Base-by-base conservation (phyloP, 2,329 filamentous ascomycete species). In the Colletotrichum endophyticum region DNA sequence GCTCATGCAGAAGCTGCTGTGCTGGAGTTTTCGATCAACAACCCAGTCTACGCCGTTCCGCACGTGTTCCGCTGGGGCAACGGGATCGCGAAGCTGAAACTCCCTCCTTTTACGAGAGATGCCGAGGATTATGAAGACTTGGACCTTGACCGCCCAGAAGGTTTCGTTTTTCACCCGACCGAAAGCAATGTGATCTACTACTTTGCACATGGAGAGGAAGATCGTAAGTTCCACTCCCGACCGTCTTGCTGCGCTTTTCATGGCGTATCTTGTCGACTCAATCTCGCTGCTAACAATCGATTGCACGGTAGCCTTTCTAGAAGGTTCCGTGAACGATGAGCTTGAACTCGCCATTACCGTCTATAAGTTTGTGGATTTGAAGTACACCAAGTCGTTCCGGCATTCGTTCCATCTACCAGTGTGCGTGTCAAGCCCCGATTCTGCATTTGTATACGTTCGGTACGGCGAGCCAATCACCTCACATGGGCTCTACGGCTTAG, bases 61-160 rank as follows among this genome's bases (percentile, higher is more conserved):
- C 61, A 69, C n/a, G 6, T 76, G 6, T 76, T 72, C 66, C 64
- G 36, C 15, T 76, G 74, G 74, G 25, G 16, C 6, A 6, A 6
- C n/a, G 73, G 73, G 0, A 69, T 75, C n/a, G 7, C 6, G 7
- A 74, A 61, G 32, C 39, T 76, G 19, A 30, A 32, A 15, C n/a
- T 32, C 4, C 59, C 30, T n/a, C 12, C 30, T 22, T n/a, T 15
- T 9, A 39, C 8, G 36, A 39, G 36, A 9, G 36, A 39, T 5
- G 36, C 36, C 9, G 36, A 39, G 8, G 36, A 19, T 39, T 39
- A 39, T 39, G 36, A 39, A 39, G 36, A 39, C 1, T 1, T 39
- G 8, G 36, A 39, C 15, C 1, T 39, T 19, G 36, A 39, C 25
- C 27, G 8, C 59, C 27, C 6, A 2, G 28, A 39, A 6, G 22